A percentile compares a stretch with the other conserved stretches of the same genome.
Evolutionary conservation across 2,329 filamentous ascomycete species (phyloP).

Genomic region (Orbilia brochopaga): DNA sequence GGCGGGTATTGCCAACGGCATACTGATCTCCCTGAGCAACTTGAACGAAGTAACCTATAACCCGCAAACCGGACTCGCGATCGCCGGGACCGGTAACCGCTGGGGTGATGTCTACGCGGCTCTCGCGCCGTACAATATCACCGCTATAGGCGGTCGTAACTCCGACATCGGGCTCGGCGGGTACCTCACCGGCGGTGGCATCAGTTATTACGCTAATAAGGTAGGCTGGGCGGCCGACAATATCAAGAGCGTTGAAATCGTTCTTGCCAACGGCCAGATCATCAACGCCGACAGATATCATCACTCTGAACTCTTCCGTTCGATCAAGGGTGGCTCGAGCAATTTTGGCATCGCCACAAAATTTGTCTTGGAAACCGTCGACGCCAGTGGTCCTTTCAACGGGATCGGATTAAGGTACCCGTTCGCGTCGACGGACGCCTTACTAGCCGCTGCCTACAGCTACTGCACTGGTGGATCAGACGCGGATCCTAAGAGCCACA

Average conservation of each 20-base stretch:
- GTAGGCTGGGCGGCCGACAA: constrained; percentile 64
- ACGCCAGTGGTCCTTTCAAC: neutral
- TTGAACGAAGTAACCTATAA: constrained; percentile 58
- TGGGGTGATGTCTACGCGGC: constrained; percentile 60
- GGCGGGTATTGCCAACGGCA: constrained; percentile 63
- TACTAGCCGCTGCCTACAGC: constrained; percentile 8
- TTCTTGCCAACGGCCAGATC: constrained; percentile 62
- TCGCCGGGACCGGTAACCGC: constrained; percentile 60
- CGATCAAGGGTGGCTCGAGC: constrained; percentile 55
- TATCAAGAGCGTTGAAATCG: constrained; percentile 62
- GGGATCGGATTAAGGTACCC: neutral
- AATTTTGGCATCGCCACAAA: constrained; percentile 57
- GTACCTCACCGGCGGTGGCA: constrained; percentile 61
- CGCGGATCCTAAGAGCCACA: constrained; percentile 15
- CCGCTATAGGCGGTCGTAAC: constrained; percentile 61
- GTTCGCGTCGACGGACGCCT: constrained; percentile 11
- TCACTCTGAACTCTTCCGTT: constrained; percentile 60
- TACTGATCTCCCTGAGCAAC: constrained; percentile 61
- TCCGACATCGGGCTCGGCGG: constrained; percentile 60
- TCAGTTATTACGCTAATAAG: constrained; percentile 61
- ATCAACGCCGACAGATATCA: constrained; percentile 59
- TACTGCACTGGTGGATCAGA: constrained; percentile 17
- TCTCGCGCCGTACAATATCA: constrained; percentile 59
- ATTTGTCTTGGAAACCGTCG: constrained; percentile 45
- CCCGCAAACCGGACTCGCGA: constrained; percentile 57